Conservation (phyloP, 345 rosid species). For the Microthlaspi erraticum region DNA sequence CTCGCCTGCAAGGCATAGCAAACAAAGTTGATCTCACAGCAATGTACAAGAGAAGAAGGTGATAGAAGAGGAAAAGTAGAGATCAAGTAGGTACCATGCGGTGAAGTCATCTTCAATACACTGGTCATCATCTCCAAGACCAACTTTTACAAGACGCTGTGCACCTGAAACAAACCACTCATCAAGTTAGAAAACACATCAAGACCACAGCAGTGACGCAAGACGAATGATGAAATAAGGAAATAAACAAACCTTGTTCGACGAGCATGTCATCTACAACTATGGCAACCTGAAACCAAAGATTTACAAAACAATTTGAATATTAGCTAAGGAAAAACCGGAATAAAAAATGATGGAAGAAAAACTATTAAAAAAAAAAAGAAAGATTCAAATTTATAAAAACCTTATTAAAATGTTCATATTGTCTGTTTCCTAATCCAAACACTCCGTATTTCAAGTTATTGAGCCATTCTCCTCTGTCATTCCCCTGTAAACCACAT, state of each 20-base stretch:
- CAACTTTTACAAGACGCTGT: slow-evolving; percentile 70
- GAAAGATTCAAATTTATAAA: neutral
- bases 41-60: slow-evolving; percentile 6
- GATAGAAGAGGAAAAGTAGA: slow-evolving; percentile 11
- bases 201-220: neutral
- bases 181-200: slow-evolving; percentile 3
- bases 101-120: slow-evolving; percentile 92
- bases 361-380: neutral
- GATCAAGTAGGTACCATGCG: slow-evolving; percentile 56
- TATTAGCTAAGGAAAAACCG: slow-evolving; percentile 10
- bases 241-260: slow-evolving; percentile 70
- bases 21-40: slow-evolving; percentile 2
- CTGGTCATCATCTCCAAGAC: slow-evolving; percentile 94
- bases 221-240: neutral
- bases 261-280: slow-evolving; percentile 75
- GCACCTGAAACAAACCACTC: slow-evolving; percentile 63
- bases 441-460: slow-evolving; percentile 80
- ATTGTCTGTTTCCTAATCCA: slow-evolving; percentile 96
- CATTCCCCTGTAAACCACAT: slow-evolving; percentile 61
- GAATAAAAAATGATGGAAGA: neutral
- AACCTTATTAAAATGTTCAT: slow-evolving; percentile 97
- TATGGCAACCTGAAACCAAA: slow-evolving; percentile 66
- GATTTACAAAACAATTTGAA: neutral
- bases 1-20: slow-evolving; percentile 63
- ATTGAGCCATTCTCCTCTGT: slow-evolving; percentile 74